phyloP scores from a whole-genome alignment of 1,284 basidiomycete species.

The Naganishia cerealis region DNA sequence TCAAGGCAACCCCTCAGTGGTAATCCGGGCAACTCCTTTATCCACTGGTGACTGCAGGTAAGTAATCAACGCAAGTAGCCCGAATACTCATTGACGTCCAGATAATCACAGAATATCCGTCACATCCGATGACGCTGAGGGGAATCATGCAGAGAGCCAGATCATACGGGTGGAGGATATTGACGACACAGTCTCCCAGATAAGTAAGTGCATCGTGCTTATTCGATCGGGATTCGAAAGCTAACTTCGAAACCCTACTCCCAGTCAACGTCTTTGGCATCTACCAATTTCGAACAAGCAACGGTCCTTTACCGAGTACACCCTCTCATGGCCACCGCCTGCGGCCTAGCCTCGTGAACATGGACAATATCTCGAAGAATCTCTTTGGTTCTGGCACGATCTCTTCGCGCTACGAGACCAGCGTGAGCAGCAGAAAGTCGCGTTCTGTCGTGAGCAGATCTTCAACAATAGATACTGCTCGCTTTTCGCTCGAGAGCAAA shows the following conservation, averaged over 20 bases:
- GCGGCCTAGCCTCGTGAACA: conserved; percentile 74
- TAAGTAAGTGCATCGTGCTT: conserved; percentile 36
- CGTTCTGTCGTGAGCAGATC: conserved; percentile 41
- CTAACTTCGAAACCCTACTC: neutral
- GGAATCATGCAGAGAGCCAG: conserved; percentile 1
- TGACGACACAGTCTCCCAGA: conserved; percentile 7
- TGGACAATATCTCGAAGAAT: conserved; percentile 72
- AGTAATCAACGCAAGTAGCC: neutral
- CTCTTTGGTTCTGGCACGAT: conserved; percentile 48
- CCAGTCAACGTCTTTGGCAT: conserved; percentile 80
- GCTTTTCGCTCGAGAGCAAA: conserved; percentile 28
- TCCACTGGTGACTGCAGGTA: conserved; percentile 9
- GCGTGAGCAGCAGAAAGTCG: conserved; percentile 39
- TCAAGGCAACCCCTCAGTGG: conserved; percentile 66
- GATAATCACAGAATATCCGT: conserved; percentile 8
- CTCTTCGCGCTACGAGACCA: conserved; percentile 38
- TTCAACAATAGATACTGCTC: conserved; percentile 39
- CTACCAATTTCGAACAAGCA: conserved; percentile 76
- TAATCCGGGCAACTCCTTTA: conserved; percentile 57
- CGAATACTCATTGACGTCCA: neutral
- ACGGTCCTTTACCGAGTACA: conserved; percentile 73
- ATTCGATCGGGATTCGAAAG: conserved; percentile 64
- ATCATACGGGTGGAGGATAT: conserved; percentile 5
- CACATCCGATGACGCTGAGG: neutral
- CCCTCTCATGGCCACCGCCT: conserved; percentile 67